These are phyloP conservation scores for Vanrija sp. DNA, from an alignment of 1,284 basidiomycete genomes.

Conservation along the genomic window DNA sequence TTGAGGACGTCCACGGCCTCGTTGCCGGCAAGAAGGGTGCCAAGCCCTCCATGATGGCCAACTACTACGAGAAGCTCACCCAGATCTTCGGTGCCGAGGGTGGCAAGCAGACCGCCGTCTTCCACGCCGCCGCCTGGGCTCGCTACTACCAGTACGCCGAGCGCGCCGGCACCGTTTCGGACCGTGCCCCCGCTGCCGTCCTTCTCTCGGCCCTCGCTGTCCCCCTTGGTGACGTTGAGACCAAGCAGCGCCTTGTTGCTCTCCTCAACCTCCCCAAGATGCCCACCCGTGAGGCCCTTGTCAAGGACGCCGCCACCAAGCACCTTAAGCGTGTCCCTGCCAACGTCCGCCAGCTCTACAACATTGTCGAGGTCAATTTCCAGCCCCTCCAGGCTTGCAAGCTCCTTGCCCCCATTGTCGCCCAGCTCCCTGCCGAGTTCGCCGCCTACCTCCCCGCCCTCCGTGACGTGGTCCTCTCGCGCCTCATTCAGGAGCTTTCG, in stretches of 20 bases:
- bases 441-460: conserved; percentile 84
- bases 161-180: conserved; percentile 64
- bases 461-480: conserved; percentile 85
- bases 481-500: conserved; percentile 88
- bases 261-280: conserved; percentile 80
- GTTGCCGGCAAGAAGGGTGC: conserved; percentile 79
- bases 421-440: conserved; percentile 60
- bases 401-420: conserved; percentile 76
- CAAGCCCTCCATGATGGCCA: conserved; percentile 94
- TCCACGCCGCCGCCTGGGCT: conserved; percentile 96
- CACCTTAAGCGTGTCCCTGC: conserved; percentile 79
- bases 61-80: conserved; percentile 97
- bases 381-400: conserved; percentile 87
- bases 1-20: conserved; percentile 97
- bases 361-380: conserved; percentile 89
- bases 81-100: conserved; percentile 71
- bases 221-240: conserved; percentile 71
- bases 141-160: conserved; percentile 62
- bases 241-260: conserved; percentile 74
- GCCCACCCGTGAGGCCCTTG: conserved; percentile 79
- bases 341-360: conserved; percentile 75
- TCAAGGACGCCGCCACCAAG: conserved; percentile 81
- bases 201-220: conserved; percentile 91
- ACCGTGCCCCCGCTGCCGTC: conserved; percentile 83
- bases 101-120: conserved; percentile 73